These are phyloP conservation scores for Pichia gijzeniarum DNA, from an alignment of 805 yeast genomes.

Conservation along the genomic window DNA sequence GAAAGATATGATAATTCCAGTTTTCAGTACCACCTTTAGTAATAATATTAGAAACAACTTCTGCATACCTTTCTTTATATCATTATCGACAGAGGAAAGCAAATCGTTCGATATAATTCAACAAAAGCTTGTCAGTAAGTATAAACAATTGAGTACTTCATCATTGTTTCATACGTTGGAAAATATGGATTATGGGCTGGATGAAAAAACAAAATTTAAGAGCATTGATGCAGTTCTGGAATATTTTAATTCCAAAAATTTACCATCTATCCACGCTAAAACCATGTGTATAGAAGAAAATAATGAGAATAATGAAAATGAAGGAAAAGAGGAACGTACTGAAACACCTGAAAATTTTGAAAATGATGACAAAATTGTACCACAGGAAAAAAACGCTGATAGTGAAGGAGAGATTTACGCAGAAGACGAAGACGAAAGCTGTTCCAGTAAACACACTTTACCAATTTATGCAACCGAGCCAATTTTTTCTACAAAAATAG, in stretches of 20 bases:
- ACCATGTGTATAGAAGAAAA: no score
- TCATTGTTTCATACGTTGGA: constrained; percentile 28
- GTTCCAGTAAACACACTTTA: constrained; percentile 1
- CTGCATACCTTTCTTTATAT: constrained; percentile 73
- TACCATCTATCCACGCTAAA: no score
- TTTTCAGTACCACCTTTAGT: constrained; percentile 40
- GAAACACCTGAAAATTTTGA: no score
- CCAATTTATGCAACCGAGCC: constrained; percentile 5
- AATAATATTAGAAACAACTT: constrained; percentile 44
- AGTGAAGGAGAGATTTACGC: background rate
- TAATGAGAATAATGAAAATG: background rate
- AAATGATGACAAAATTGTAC: no score
- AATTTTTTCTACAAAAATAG: constrained; percentile 3
- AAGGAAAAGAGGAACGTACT: background rate
- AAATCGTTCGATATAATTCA: constrained; percentile 53
- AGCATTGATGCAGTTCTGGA: constrained; percentile 16
- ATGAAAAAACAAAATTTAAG: constrained; percentile 24
- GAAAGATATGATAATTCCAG: constrained; percentile 54
- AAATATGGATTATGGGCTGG: constrained; percentile 13
- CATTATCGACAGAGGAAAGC: constrained; percentile 46
- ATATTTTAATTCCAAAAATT: constrained; percentile 8
- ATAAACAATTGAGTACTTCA: constrained; percentile 42
- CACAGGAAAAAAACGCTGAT: background rate
- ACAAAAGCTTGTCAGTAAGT: constrained; percentile 45
- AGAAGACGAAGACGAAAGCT: constrained; percentile 5